A percentile compares a stretch with the other conserved stretches of the same genome.
phyloP scores from a whole-genome alignment of 805 yeast genomes.

The Ogataea zsoltii region DNA sequence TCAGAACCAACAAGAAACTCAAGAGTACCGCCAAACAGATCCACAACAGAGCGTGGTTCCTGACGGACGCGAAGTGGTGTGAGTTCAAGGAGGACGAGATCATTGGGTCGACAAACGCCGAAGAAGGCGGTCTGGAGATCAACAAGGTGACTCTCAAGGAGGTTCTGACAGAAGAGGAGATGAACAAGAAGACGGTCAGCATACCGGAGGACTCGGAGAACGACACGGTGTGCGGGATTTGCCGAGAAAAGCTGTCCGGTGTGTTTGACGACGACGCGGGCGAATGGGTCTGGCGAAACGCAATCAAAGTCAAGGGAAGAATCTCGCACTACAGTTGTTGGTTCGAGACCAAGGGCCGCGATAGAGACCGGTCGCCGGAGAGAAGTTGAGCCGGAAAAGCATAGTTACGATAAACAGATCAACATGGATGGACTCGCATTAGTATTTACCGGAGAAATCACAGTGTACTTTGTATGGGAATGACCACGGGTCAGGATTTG shows the following conservation, averaged over 20 bases:
- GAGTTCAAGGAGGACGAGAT: constrained; percentile 69
- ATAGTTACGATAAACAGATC: too few species aligned
- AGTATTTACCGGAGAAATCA: too few species aligned
- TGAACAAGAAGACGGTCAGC: constrained; percentile 52
- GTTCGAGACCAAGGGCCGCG: constrained; percentile 49
- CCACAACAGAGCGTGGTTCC: constrained; percentile 81
- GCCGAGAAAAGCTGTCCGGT: constrained; percentile 65
- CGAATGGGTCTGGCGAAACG: constrained; percentile 81
- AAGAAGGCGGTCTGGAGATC: constrained; percentile 22
- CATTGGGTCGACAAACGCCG: constrained; percentile 37
- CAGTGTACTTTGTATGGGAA: too few species aligned
- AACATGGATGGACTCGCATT: too few species aligned
- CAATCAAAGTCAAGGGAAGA: constrained; percentile 45
- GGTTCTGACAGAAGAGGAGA: constrained; percentile 30
- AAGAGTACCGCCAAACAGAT: constrained; percentile 49
- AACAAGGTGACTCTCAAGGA: constrained; percentile 21
- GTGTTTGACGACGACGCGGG: constrained; percentile 72
- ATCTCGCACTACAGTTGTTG: constrained; percentile 70
- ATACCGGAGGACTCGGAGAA: constrained; percentile 70
- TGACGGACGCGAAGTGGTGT: constrained; percentile 71
- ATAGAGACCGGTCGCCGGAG: constrained; percentile 35
- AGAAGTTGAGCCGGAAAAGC: constrained; percentile 9
- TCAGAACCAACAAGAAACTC: constrained; percentile 80
- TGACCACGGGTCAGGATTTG: too few species aligned
- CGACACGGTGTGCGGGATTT: constrained; percentile 62